Evolutionary conservation across 2,329 filamentous ascomycete species (phyloP).

Genomic region (Fusarium sp.): DNA sequence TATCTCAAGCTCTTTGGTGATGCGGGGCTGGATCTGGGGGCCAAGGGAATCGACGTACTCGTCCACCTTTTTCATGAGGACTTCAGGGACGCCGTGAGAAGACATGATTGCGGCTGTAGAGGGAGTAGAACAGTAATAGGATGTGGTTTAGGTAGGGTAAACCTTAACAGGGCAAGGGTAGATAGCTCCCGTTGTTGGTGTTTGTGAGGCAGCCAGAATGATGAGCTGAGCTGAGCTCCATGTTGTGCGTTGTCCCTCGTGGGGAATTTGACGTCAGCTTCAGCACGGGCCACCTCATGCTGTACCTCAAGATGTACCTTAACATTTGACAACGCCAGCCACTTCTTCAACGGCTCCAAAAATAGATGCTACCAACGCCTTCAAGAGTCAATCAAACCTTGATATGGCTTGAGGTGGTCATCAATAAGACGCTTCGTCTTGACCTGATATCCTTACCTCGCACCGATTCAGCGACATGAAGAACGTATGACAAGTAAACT

Average conservation of each 20-base stretch:
- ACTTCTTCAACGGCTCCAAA: background rate
- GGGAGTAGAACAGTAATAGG: too few species aligned
- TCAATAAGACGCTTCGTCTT: background rate
- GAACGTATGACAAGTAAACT: background rate
- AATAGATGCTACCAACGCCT: background rate
- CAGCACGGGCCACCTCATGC: conserved; percentile 17
- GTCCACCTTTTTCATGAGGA: conserved; percentile 58
- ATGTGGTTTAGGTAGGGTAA: background rate
- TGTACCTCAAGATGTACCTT: background rate
- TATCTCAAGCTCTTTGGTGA: conserved; percentile 56
- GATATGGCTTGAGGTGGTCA: background rate
- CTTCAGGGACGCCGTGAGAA: conserved; percentile 55
- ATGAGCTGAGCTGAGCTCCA: conserved; percentile 7
- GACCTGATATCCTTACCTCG: background rate
- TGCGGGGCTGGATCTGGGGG: conserved; percentile 60
- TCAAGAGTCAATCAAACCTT: background rate
- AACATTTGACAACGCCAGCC: background rate
- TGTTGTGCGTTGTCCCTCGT: conserved; percentile 8
- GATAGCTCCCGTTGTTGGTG: background rate
- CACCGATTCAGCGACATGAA: background rate
- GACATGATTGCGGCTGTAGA: conserved; percentile 45
- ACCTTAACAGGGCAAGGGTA: background rate
- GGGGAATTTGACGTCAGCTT: conserved; percentile 22
- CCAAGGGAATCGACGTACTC: conserved; percentile 61
- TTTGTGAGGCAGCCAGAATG: background rate